These are phyloP conservation scores for Monosporascus cannonballus DNA, from an alignment of 2,329 filamentous ascomycete genomes.

Conservation along the genomic window DNA sequence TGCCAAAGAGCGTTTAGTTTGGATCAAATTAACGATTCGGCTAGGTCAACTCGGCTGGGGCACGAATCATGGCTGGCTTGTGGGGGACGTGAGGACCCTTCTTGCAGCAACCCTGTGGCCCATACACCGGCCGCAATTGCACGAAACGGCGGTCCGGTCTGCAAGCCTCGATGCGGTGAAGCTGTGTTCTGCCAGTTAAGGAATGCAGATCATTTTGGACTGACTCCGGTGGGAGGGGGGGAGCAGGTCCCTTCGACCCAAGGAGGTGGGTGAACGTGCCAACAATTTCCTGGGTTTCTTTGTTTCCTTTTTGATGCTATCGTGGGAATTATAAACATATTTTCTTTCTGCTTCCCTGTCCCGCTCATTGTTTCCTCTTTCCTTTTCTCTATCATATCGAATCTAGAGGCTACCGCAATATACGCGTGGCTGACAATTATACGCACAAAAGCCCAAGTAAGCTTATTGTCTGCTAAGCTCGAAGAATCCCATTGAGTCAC, in stretches of 20 bases:
- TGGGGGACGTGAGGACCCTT: neutral
- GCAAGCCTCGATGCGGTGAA: neutral
- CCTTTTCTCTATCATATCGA: neutral
- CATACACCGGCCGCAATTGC: neutral
- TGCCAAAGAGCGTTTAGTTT: too few species aligned
- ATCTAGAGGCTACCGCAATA: neutral
- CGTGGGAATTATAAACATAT: neutral
- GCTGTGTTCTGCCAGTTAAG: neutral
- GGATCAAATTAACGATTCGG: too few species aligned
- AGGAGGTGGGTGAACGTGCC: neutral
- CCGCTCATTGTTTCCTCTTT: neutral
- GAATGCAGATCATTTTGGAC: neutral
- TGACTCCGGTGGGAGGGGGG: neutral
- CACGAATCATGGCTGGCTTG: neutral
- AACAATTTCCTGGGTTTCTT: neutral
- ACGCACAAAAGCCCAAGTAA: neutral
- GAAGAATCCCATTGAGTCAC: neutral
- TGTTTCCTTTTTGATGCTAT: neutral
- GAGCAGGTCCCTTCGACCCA: too few species aligned
- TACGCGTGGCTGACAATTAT: neutral
- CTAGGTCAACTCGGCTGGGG: neutral
- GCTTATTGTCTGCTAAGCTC: neutral
- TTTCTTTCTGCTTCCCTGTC: neutral
- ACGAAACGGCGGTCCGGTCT: neutral
- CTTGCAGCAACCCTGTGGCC: neutral